phyloP scores from a whole-genome alignment of 1,284 basidiomycete species.

The Cutaneotrichosporon spelunceum region DNA sequence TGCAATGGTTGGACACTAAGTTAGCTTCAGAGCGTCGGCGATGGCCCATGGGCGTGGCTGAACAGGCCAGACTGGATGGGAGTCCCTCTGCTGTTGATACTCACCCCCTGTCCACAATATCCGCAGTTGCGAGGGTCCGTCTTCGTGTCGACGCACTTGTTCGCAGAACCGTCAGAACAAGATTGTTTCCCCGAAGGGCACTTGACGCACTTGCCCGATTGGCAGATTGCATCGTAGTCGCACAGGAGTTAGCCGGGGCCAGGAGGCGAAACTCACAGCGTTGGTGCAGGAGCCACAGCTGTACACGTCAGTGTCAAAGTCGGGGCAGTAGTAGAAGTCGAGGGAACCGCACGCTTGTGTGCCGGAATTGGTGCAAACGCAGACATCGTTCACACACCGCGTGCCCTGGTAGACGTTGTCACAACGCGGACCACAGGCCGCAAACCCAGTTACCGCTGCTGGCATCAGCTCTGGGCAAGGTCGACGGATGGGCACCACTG shows the following conservation, averaged over 20 bases:
- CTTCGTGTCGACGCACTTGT: background rate
- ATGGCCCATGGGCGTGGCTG: background rate
- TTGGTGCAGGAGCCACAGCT: background rate
- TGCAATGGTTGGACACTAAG: background rate
- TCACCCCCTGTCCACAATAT: background rate
- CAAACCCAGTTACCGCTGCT: background rate
- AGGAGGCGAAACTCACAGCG: background rate
- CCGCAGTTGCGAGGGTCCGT: background rate
- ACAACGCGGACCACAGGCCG: background rate
- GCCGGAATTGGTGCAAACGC: background rate
- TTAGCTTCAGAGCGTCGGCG: background rate
- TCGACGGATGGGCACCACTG: background rate
- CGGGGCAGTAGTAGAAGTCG: background rate
- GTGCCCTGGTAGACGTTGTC: background rate
- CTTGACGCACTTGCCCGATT: background rate
- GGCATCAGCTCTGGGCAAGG: background rate
- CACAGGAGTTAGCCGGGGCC: background rate
- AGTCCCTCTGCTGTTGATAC: background rate
- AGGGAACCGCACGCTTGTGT: background rate
- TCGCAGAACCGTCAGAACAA: background rate
- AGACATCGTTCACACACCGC: background rate
- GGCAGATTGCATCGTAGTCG: background rate
- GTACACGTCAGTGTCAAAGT: background rate
- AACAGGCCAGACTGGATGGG: background rate
- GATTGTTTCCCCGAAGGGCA: background rate